These are phyloP conservation scores for Candida hungchunana DNA, from an alignment of 805 yeast genomes.

Conservation along the genomic window DNA sequence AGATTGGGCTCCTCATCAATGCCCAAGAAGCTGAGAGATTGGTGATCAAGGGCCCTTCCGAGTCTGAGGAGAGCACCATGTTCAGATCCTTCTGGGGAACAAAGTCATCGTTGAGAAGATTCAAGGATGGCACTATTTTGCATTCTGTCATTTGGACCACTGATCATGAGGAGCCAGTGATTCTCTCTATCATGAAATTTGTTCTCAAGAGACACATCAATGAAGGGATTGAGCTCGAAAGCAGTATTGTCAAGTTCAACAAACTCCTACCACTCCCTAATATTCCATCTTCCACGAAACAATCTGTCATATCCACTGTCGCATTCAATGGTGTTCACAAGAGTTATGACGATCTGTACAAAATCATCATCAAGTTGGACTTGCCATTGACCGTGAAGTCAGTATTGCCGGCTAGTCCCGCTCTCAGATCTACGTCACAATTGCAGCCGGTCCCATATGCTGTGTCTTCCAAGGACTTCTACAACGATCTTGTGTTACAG, in stretches of 20 bases:
- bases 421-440: conserved; percentile 70
- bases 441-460: conserved; percentile 83
- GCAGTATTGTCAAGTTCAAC: conserved; percentile 43
- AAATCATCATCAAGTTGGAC: conserved; percentile 42
- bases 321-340: conserved; percentile 40
- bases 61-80: conserved; percentile 47
- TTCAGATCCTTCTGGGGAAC: conserved; percentile 90
- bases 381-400: conserved; percentile 72
- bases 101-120: conserved; percentile 80
- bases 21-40: conserved; percentile 72
- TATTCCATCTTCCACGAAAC: conserved; percentile 51
- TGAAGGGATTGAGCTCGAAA: conserved; percentile 30
- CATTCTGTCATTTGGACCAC: conserved; percentile 88
- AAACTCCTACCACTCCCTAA: conserved; percentile 55
- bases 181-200: conserved; percentile 59
- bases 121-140: conserved; percentile 85
- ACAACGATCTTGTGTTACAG: conserved; percentile 77
- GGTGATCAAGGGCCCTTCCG: conserved; percentile 84
- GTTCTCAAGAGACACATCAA: conserved; percentile 61
- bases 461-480: conserved; percentile 66
- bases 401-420: conserved; percentile 68
- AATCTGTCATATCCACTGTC: conserved; percentile 41
- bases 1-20: conserved; percentile 65
- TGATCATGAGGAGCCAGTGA: conserved; percentile 55
- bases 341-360: conserved; percentile 58